These are phyloP conservation scores for Fusarium longipes DNA, from an alignment of 2,329 filamentous ascomycete species.

Conservation along the genomic window DNA sequence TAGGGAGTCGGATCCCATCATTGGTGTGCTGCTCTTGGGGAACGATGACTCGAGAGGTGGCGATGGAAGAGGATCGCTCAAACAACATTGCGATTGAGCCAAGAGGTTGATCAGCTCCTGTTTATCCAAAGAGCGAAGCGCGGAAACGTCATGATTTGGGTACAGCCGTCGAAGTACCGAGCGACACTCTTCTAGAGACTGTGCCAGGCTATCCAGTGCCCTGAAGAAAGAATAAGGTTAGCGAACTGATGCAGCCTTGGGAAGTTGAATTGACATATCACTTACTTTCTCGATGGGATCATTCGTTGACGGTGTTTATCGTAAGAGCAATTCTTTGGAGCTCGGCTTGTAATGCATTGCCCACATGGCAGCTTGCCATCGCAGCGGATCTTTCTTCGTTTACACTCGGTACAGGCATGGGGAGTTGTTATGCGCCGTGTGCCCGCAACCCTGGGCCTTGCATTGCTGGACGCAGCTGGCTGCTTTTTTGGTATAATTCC, in stretches of 20 bases:
- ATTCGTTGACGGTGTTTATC: constrained; percentile 82
- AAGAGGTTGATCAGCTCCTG: constrained; percentile 70
- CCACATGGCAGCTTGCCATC: constrained; percentile 85
- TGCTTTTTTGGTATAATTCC: constrained; percentile 64
- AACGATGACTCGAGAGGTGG: constrained; percentile 65
- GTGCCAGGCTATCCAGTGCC: constrained; percentile 71
- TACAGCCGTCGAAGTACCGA: constrained; percentile 61
- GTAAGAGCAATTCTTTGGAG: constrained; percentile 82
- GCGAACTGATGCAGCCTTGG: background rate
- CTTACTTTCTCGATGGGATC: constrained; percentile 81
- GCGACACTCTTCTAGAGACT: constrained; percentile 72
- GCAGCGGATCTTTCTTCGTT: constrained; percentile 85
- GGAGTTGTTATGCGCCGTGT: constrained; percentile 66
- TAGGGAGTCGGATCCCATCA: constrained; percentile 29
- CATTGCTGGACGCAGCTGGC: constrained; percentile 50
- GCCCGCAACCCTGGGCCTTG: constrained; percentile 54
- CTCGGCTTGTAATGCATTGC: constrained; percentile 84
- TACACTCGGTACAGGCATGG: constrained; percentile 80
- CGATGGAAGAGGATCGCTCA: constrained; percentile 60
- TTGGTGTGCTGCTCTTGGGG: constrained; percentile 60
- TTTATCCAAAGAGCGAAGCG: constrained; percentile 65
- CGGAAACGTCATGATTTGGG: constrained; percentile 65
- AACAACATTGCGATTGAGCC: constrained; percentile 58
- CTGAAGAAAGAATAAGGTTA: constrained; percentile 47
- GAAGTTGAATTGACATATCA: constrained; percentile 25